A percentile compares a stretch with the other conserved stretches of the same genome.
Evolutionary conservation across 164 flowering plant species (phyloP).

Genomic region (Magnolia officinalis): DNA sequence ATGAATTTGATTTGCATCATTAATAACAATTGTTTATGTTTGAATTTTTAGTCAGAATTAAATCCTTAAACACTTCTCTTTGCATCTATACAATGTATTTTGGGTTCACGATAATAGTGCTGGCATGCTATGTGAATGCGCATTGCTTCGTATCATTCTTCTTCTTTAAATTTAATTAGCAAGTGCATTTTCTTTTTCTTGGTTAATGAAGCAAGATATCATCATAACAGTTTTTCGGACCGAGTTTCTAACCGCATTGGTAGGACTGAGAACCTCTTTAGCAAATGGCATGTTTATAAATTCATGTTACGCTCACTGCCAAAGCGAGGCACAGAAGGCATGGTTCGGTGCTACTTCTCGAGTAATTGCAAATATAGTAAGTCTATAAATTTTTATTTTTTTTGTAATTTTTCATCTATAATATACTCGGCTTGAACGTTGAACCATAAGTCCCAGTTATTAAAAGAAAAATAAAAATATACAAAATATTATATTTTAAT

Average conservation of each 20-base stretch:
- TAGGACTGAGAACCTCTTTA: conserved; percentile 31
- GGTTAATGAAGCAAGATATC: background rate
- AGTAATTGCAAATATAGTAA: conserved; percentile 42
- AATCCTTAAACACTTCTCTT: too few relatives aligned
- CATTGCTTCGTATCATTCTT: too few relatives aligned
- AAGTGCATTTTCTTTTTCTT: background rate
- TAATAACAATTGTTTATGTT: too few relatives aligned
- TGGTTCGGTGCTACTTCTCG: conserved; percentile 73
- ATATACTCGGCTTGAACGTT: too few relatives aligned
- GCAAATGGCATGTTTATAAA: conserved; percentile 66
- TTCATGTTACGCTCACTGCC: conserved; percentile 88
- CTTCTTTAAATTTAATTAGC: too few relatives aligned
- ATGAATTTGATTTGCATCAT: too few relatives aligned
- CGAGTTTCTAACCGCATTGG: conserved; percentile 52
- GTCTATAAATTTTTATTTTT: conserved; percentile 1
- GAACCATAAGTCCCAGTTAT: background rate
- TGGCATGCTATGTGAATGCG: too few relatives aligned
- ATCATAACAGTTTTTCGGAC: conserved; percentile 53
- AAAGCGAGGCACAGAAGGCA: conserved; percentile 72
- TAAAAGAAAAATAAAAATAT: background rate
- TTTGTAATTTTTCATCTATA: background rate
- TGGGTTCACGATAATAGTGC: too few relatives aligned
- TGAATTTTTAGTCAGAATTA: too few relatives aligned
- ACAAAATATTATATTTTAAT: background rate
- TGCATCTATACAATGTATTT: too few relatives aligned